phyloP scores from a whole-genome alignment of 805 yeast species.

The Candida michaelii region DNA sequence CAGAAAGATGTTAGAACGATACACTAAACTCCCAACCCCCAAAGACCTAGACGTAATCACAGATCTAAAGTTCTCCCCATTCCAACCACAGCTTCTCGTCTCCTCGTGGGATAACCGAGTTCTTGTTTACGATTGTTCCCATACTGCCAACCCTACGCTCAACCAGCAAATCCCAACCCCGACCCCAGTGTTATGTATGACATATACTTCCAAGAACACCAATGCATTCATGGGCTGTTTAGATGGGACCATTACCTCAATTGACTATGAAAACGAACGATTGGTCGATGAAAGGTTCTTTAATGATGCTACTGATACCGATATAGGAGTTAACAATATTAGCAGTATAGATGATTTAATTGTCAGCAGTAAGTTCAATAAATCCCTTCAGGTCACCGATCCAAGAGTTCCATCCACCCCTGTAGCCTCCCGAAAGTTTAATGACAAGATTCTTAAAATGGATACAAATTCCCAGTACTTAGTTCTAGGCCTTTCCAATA shows the following conservation, averaged over 20 bases:
- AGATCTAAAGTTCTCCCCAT: constrained; percentile 38
- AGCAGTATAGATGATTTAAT: constrained; percentile 29
- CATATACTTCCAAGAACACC: constrained; percentile 22
- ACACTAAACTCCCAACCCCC: constrained; percentile 20
- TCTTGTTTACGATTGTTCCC: constrained; percentile 36
- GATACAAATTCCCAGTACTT: constrained; percentile 47
- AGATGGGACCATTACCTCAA: constrained; percentile 52
- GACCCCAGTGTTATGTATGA: constrained; percentile 29
- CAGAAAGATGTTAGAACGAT: constrained; percentile 4
- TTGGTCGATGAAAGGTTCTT: constrained; percentile 11
- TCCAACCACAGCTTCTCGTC: constrained; percentile 39
- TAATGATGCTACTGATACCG: constrained; percentile 15
- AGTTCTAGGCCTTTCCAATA: constrained; percentile 54
- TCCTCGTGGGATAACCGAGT: constrained; percentile 61
- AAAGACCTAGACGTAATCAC: constrained; percentile 42
- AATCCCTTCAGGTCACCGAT: constrained; percentile 49
- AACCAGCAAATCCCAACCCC: constrained; percentile 12
- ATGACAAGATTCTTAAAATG: constrained; percentile 61
- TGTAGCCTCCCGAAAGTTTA: constrained; percentile 19
- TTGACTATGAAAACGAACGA: constrained; percentile 49
- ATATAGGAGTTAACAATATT: constrained; percentile 36
- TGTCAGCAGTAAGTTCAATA: constrained; percentile 66
- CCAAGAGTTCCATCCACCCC: constrained; percentile 19
- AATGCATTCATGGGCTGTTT: constrained; percentile 48
- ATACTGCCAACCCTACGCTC: not conserved